These are phyloP conservation scores for Cryptococcus sp. DNA, from an alignment of 1,284 basidiomycete genomes.

Conservation along the genomic window DNA sequence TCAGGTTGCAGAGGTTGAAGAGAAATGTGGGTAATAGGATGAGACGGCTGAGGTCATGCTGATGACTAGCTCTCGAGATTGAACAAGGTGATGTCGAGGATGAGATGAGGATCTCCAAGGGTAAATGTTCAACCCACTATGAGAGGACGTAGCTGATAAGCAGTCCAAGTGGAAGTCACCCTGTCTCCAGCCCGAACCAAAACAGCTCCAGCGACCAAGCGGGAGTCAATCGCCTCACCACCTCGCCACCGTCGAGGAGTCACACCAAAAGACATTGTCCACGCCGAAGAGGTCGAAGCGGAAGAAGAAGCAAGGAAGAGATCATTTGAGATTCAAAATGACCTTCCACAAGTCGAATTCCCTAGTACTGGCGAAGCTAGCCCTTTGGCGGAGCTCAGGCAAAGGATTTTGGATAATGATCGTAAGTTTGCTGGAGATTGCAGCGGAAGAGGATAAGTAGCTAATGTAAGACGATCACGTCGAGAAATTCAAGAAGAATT, in stretches of 20 bases:
- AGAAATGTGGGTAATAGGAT: too few species aligned
- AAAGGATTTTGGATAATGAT: slow-evolving; percentile 24
- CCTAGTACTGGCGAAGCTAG: slow-evolving; percentile 1
- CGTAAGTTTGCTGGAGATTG: slow-evolving; percentile 12
- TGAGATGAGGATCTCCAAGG: too few species aligned
- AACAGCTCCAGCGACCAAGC: not conserved
- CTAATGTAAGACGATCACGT: slow-evolving; percentile 10
- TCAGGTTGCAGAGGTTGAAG: not conserved
- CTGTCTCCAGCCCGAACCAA: not conserved
- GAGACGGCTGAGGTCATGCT: too few species aligned
- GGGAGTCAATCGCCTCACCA: slow-evolving; percentile 1
- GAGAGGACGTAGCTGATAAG: too few species aligned
- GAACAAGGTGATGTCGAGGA: too few species aligned
- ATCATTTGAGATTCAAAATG: not conserved
- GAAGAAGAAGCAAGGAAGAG: not conserved
- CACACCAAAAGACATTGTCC: slow-evolving; percentile 4
- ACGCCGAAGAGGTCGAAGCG: slow-evolving; percentile 12
- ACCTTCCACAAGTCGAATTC: not conserved
- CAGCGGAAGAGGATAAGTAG: not conserved
- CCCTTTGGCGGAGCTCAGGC: slow-evolving; percentile 19
- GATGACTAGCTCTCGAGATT: too few species aligned
- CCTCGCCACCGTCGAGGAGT: slow-evolving; percentile 6
- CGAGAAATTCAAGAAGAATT: slow-evolving; percentile 23
- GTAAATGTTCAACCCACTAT: too few species aligned
- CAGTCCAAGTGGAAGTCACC: not conserved